phyloP scores from a whole-genome alignment of 2,329 filamentous ascomycete species.

The Paecilomyces variotii region DNA sequence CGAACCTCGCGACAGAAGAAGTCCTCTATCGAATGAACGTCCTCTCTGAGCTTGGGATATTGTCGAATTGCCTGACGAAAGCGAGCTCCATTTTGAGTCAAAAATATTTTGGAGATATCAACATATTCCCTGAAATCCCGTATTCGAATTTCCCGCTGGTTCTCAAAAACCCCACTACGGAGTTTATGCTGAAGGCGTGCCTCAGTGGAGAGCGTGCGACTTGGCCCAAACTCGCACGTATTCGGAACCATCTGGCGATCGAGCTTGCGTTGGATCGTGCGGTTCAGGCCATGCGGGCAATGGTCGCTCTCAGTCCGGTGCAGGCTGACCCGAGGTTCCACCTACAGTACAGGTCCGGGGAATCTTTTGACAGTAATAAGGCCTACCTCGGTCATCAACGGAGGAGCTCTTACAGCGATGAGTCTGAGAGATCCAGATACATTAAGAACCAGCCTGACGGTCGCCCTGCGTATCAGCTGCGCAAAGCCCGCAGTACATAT shows the following conservation, averaged over 20 bases:
- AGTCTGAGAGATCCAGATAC: conserved; percentile 12
- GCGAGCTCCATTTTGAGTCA: conserved; percentile 75
- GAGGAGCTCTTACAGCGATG: conserved; percentile 24
- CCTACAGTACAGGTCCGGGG: conserved; percentile 8
- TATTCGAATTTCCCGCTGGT: conserved; percentile 67
- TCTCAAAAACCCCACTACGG: conserved; percentile 72
- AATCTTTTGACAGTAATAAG: conserved; percentile 17
- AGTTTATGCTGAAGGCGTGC: conserved; percentile 77
- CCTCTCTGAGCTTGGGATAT: conserved; percentile 69
- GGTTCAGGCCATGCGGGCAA: conserved; percentile 32
- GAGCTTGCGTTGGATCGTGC: conserved; percentile 62
- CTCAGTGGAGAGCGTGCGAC: conserved; percentile 75
- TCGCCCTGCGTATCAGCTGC: conserved; percentile 6
- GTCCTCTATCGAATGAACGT: conserved; percentile 72
- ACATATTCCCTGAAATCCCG: conserved; percentile 74
- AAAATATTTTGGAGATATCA: conserved; percentile 91
- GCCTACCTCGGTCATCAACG: conserved; percentile 16
- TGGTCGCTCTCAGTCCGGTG: conserved; percentile 26
- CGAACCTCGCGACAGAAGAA: conserved; percentile 69
- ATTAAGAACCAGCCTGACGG: conserved; percentile 4
- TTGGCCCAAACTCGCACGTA: conserved; percentile 80
- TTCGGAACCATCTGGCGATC: conserved; percentile 80
- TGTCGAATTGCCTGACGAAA: conserved; percentile 72
- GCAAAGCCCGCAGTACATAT: conserved; percentile 12
- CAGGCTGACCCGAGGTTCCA: conserved; percentile 14